Evolutionary conservation across 345 rosid species (phyloP).

Genomic region (Passiflora organensis): DNA sequence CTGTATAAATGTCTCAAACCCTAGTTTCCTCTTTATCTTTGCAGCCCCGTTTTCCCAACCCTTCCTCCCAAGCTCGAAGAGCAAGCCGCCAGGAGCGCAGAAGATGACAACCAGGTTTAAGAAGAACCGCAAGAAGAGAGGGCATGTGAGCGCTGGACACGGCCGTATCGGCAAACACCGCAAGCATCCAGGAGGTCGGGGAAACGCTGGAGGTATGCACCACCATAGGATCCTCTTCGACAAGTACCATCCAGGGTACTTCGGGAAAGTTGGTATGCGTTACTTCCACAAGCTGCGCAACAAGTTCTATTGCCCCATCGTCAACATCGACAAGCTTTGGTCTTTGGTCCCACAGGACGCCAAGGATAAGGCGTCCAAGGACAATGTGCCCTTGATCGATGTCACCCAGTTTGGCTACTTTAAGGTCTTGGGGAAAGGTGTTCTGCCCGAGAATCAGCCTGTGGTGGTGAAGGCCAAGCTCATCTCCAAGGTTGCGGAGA

Average conservation of each 20-base stretch:
- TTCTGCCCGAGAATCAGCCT: slow-evolving; percentile 23
- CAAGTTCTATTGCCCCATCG: slow-evolving; percentile 24
- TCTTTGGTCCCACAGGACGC: slow-evolving; percentile 23
- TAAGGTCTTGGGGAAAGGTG: slow-evolving; percentile 27
- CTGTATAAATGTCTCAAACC: too few relatives aligned
- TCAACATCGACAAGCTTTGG: slow-evolving; percentile 33
- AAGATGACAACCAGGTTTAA: slow-evolving; percentile 20
- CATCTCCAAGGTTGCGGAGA: slow-evolving; percentile 22
- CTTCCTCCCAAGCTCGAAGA: too few relatives aligned
- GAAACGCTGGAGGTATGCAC: slow-evolving; percentile 30
- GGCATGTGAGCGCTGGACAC: slow-evolving; percentile 28
- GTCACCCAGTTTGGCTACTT: slow-evolving; percentile 27
- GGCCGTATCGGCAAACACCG: slow-evolving; percentile 27
- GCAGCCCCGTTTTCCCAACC: too few relatives aligned
- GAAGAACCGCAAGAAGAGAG: slow-evolving; percentile 31
- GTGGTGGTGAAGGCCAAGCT: slow-evolving; percentile 26
- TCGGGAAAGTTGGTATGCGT: slow-evolving; percentile 28
- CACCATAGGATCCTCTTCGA: slow-evolving; percentile 31
- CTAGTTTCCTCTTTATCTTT: too few relatives aligned
- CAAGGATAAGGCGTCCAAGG: slow-evolving; percentile 17
- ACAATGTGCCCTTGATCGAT: slow-evolving; percentile 19
- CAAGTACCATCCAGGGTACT: slow-evolving; percentile 32
- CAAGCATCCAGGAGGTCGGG: slow-evolving; percentile 26
- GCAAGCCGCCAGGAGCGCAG: too few relatives aligned
- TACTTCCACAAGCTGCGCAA: slow-evolving; percentile 27